phyloP scores from a whole-genome alignment of 2,329 filamentous ascomycete species.

The Exophiala calicioides region DNA sequence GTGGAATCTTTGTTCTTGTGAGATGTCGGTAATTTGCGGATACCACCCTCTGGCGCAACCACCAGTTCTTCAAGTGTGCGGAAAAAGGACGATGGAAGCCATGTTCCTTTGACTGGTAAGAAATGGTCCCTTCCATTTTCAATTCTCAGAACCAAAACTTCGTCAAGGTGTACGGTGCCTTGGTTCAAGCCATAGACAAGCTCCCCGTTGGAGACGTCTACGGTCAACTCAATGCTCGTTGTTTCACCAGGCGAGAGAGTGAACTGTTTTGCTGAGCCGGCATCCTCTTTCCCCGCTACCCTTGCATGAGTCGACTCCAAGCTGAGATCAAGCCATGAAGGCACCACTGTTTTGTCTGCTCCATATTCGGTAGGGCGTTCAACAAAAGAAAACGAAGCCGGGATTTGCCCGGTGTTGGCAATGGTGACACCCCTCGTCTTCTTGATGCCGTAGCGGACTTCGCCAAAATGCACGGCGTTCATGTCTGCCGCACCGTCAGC shows the following conservation, averaged over 20 bases:
- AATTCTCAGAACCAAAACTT: slow-evolving; percentile 84
- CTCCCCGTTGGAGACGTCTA: slow-evolving; percentile 64
- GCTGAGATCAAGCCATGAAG: slow-evolving; percentile 70
- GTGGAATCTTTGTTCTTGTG: slow-evolving; percentile 36
- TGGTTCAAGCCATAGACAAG: slow-evolving; percentile 73
- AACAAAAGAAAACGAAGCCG: slow-evolving; percentile 77
- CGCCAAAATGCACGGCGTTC: slow-evolving; percentile 75
- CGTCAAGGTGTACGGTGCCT: slow-evolving; percentile 67
- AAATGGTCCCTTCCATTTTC: slow-evolving; percentile 87
- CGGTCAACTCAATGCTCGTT: slow-evolving; percentile 66
- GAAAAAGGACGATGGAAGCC: slow-evolving; percentile 80
- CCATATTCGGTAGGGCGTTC: slow-evolving; percentile 46
- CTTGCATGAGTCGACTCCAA: slow-evolving; percentile 52
- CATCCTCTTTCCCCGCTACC: slow-evolving; percentile 37
- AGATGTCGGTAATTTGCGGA: slow-evolving; percentile 65
- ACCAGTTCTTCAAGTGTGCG: slow-evolving; percentile 87
- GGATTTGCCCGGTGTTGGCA: slow-evolving; percentile 85
- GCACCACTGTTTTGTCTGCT: slow-evolving; percentile 38
- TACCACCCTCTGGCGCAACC: slow-evolving; percentile 73
- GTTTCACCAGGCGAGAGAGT: slow-evolving; percentile 84
- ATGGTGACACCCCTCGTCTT: slow-evolving; percentile 73
- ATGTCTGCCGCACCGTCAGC: slow-evolving; percentile 41
- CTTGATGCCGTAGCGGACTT: slow-evolving; percentile 67
- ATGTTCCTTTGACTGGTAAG: slow-evolving; percentile 73
- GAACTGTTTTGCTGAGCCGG: slow-evolving; percentile 48